phyloP scores from a whole-genome alignment of 495 filamentous ascomycete species.

The Daldinia concentrica region DNA sequence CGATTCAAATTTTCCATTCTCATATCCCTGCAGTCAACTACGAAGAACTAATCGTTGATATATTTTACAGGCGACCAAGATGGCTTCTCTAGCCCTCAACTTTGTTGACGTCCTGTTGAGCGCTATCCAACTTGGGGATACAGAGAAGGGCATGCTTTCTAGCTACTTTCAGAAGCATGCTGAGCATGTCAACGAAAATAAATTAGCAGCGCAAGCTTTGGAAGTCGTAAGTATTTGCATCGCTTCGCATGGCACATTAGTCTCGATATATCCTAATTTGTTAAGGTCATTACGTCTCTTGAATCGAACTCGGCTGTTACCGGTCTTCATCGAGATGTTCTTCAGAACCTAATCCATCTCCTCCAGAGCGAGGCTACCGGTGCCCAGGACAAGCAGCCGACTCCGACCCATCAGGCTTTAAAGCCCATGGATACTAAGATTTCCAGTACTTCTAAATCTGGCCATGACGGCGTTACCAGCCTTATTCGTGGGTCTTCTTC shows the following conservation, averaged over 20 bases:
- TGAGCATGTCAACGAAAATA: not conserved
- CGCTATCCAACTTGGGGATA: not conserved
- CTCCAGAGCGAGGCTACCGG: not conserved
- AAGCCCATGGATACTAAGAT: not conserved
- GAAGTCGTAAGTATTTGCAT: slow-evolving; percentile 10
- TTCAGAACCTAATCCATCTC: slow-evolving; percentile 1
- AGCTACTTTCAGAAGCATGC: slow-evolving; percentile 5
- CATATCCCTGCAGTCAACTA: not conserved
- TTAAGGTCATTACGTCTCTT: slow-evolving; percentile 7
- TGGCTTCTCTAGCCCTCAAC: not conserved
- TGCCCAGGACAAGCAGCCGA: not conserved
- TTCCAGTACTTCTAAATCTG: not conserved
- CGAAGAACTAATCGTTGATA: not conserved
- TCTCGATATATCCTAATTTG: not conserved
- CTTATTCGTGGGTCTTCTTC: not conserved
- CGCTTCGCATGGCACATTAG: not conserved
- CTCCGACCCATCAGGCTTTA: not conserved
- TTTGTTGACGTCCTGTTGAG: slow-evolving; percentile 3
- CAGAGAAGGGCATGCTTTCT: slow-evolving; percentile 1
- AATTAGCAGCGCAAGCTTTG: not conserved
- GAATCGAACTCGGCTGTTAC: not conserved
- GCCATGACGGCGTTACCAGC: not conserved
- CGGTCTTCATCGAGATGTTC: slow-evolving; percentile 17
- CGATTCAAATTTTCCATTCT: not conserved
- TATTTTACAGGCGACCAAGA: slow-evolving; percentile 2